phyloP scores from a whole-genome alignment of 2,329 filamentous ascomycete species.

The Botrytis pseudocinerea region DNA sequence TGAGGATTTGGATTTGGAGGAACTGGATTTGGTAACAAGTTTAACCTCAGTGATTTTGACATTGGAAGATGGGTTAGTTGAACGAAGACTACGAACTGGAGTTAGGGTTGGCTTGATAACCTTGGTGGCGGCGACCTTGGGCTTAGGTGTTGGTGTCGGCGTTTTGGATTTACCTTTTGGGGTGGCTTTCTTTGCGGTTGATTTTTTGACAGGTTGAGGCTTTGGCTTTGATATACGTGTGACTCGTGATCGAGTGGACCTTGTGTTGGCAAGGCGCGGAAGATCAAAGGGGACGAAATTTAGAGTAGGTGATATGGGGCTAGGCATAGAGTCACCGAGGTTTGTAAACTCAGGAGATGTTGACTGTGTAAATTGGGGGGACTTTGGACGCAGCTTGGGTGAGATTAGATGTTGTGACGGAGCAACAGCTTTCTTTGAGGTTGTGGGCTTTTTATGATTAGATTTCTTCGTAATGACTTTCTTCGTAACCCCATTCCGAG shows the following conservation, averaged over 20 bases:
- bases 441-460: background rate
- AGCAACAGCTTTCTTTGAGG: background rate
- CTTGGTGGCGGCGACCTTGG: background rate
- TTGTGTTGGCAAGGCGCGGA: background rate
- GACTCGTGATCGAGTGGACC: background rate
- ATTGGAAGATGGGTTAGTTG: background rate
- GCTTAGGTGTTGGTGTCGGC: background rate
- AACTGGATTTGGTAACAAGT: background rate
- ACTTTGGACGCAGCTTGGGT: background rate
- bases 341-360: background rate
- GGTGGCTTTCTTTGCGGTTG: background rate
- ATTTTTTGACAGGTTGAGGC: background rate
- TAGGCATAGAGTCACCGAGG: background rate
- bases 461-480: background rate
- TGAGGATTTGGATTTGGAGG: background rate
- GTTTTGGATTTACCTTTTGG: background rate
- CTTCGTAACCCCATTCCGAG: background rate
- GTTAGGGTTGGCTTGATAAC: background rate
- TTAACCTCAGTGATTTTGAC: background rate
- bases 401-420: background rate
- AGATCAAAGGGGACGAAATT: slow-evolving; percentile 6
- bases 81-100: background rate
- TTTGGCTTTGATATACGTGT: slow-evolving; percentile 13
- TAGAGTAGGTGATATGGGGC: background rate
- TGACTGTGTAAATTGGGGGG: background rate